Evolutionary conservation across 441 rosid genomes (phyloP), one percentile per base, ranked within the genome.

Genomic region (Eruca vesicaria): DNA sequence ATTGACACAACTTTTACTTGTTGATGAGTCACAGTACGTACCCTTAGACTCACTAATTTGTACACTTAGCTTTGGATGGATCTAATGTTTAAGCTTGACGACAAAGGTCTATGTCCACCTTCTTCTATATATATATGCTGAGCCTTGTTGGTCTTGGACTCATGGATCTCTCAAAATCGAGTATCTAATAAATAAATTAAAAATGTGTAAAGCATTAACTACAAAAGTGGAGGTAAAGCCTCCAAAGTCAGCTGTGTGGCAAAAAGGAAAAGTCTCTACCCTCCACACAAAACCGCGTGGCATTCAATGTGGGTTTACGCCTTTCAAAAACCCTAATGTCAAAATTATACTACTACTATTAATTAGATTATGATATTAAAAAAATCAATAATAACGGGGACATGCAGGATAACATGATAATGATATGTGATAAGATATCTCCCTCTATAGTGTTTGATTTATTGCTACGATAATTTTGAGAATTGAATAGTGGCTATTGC

Each of bases 261-360:
- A 72, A 78, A 72, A 53, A 59, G 69, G 69, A 78, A 78, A 68
- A 78, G 78, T 68, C 79, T 48, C 64, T 80, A 73, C 73, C 78
- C 68, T 87, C 84, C 72, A 81, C 83, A 56, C 89, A 78, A 90
- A 89, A 90, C 86, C 97, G 98, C 97, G 97, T 90, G 84, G 91
- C 96, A 93, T 88, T 93, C 82, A 93, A 88, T 89, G 90, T 78
- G 82, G 82, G 79, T 63, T 80, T 82, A 79, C 77, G 71, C 15
- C 69, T 60, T 63, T 75, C 75, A 53, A 73, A 84, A 69, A 68
- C 81, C 82, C 81, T 67, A 77, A 63, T 63, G 12, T 20, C 2
- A 61, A 26, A 69, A 26, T 3, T 26, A 26, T 26, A 2, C 3
- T 23, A 23, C 28, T 23, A 23, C 3, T 38, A 56, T 16, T 31